Percentiles rank a stretch among this genome's conserved stretches.
These are phyloP conservation scores for Penicillium hesseltinei DNA, from an alignment of 2,329 filamentous ascomycete genomes.

Conservation along the genomic window DNA sequence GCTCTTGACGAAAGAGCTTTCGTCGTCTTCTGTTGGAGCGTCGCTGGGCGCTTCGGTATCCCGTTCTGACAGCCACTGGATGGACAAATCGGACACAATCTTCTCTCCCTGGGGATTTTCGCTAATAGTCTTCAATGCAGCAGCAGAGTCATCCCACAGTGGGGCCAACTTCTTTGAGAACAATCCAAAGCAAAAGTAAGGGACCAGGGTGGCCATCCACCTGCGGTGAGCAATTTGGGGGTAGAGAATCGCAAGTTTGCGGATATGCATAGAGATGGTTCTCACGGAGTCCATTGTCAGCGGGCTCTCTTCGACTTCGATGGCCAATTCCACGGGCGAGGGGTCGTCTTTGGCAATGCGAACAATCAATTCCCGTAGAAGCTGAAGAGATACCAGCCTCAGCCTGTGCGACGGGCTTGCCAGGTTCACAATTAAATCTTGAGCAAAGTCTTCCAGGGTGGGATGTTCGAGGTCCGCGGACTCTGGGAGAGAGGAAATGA, in stretches of 20 bases:
- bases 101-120: constrained; percentile 70
- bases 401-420: constrained; percentile 72
- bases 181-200: constrained; percentile 83
- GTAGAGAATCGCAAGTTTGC: constrained; percentile 70
- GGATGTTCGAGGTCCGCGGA: constrained; percentile 46
- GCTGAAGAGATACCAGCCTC: constrained; percentile 68
- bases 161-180: constrained; percentile 81
- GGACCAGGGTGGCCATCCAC: constrained; percentile 70
- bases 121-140: constrained; percentile 71
- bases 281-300: constrained; percentile 74
- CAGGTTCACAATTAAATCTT: constrained; percentile 69
- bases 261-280: constrained; percentile 78
- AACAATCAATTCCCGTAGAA: constrained; percentile 63
- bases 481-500: constrained; percentile 32
- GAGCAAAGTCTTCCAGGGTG: constrained; percentile 61
- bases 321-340: constrained; percentile 57
- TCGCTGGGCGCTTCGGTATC: constrained; percentile 24
- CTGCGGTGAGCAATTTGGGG: constrained; percentile 56
- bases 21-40: constrained; percentile 25
- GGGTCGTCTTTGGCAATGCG: constrained; percentile 48
- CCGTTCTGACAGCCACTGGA: constrained; percentile 66
- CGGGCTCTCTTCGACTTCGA: constrained; percentile 76
- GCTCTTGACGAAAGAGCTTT: constrained; percentile 27
- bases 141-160: constrained; percentile 80
- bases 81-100: constrained; percentile 67